Evolutionary conservation across 1,284 basidiomycete species (phyloP).

Genomic region (Leucoagaricus sp.): DNA sequence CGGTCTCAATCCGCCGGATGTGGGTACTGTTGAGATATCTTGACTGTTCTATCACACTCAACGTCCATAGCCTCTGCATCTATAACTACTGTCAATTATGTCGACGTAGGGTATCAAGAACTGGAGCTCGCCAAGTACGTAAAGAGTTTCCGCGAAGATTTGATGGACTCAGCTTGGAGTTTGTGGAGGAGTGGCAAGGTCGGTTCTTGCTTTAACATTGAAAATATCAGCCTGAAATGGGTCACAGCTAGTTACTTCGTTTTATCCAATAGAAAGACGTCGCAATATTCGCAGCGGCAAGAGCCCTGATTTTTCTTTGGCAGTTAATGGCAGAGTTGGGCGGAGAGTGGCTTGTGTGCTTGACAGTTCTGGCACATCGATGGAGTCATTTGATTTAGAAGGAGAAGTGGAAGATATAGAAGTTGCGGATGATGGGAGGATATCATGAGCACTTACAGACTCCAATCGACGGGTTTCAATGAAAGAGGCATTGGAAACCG

Average conservation of each 20-base stretch:
- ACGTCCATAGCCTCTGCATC: constrained; percentile 44
- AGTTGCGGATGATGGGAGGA: constrained; percentile 40
- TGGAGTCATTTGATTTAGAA: constrained; percentile 81
- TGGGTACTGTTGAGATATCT: constrained; percentile 34
- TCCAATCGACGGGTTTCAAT: constrained; percentile 30
- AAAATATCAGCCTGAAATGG: constrained; percentile 32
- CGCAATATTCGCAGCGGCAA: constrained; percentile 55
- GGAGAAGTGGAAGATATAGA: constrained; percentile 58
- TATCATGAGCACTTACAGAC: constrained; percentile 25
- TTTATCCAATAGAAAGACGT: constrained; percentile 56
- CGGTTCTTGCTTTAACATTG: constrained; percentile 28
- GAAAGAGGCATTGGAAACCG: constrained; percentile 21
- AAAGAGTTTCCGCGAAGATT: constrained; percentile 58
- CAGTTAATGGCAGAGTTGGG: constrained; percentile 72
- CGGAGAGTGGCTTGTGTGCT: constrained; percentile 75
- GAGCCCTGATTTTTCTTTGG: constrained; percentile 55
- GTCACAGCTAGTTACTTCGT: constrained; percentile 48
- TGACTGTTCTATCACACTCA: constrained; percentile 38
- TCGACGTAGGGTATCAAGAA: constrained; percentile 55
- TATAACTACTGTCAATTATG: constrained; percentile 62
- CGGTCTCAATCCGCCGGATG: constrained; percentile 42
- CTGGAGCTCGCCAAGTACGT: constrained; percentile 50
- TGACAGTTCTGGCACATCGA: constrained; percentile 54
- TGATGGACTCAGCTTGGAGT: constrained; percentile 57
- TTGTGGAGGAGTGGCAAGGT: constrained; percentile 52